Evolutionary conservation across 257 asterid species (phyloP), one percentile per base, ranked within the genome.

Genomic region (Hygrophila difformis): DNA sequence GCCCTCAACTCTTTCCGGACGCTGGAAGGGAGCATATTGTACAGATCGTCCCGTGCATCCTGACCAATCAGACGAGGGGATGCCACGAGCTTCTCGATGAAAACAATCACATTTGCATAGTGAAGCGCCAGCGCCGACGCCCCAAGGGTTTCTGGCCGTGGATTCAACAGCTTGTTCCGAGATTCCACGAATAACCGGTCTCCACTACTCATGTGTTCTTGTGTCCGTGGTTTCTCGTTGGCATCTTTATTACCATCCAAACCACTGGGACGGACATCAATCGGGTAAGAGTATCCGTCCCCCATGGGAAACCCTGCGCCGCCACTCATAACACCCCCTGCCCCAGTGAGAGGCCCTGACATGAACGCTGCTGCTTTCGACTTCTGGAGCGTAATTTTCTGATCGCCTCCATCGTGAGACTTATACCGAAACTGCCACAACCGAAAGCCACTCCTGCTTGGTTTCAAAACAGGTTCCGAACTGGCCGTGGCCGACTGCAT

Each of bases 1-100:
- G 75, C 76, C 70, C 95, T 68, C 20, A 87, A 82, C 31, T 84
- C 54, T 21, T 68, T 56, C 55, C 88, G 68, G 29, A 87, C 70
- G 66, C 80, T 66, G 17, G 82, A 68, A 1, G 97, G 97, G 49
- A 87, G 45, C 97, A 87, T 87, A 55, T 40, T 81, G 75, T 87
- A 87, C 9, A 87, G 64, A 61, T 87, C 94, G 20, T 70, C 78
- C 43, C 97, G 70, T 10, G 92, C 97, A 49, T 87, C 97, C 26
- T 76, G 78, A 3, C 94, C 95, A 4, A 87, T 81, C 80, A 78
- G 59, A 67, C 78, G 95, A 42, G 97, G 95, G n/a, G 94, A 47
- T 0, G 76, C 78, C 59, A 70, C 88, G 22, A 84, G 61, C 64
- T 78, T 87, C 81, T 87, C 97, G 5, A 81, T 76, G 49, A 81